A percentile compares a stretch with the other conserved stretches of the same genome.
Conservation (phyloP, 2,329 filamentous ascomycete genomes). For the Akanthomyces uredinophilus region DNA sequence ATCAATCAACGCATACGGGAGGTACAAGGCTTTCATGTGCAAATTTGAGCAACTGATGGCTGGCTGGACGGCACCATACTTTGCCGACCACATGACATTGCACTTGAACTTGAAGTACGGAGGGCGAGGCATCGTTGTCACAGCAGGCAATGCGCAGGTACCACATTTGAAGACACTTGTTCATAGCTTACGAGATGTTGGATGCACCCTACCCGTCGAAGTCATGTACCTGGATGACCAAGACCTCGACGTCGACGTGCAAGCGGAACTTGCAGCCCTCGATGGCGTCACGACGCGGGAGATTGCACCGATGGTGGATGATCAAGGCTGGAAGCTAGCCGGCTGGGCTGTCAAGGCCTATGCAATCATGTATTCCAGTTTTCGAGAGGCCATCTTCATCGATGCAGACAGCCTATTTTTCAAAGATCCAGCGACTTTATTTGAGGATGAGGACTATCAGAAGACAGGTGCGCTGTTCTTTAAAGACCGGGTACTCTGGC, state of each 20-base stretch:
- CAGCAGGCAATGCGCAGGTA: neutral
- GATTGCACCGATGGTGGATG: slow-evolving; percentile 7
- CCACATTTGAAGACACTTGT: slow-evolving; percentile 1
- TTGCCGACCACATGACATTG: slow-evolving; percentile 5
- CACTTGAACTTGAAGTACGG: slow-evolving; percentile 5
- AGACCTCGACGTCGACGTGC: neutral
- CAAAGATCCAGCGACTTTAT: neutral
- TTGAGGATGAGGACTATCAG: slow-evolving; percentile 3
- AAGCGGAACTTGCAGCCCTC: neutral
- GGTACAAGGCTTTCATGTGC: neutral
- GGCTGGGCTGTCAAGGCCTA: slow-evolving; percentile 4
- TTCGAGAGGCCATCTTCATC: slow-evolving; percentile 7
- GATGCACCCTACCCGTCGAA: slow-evolving; percentile 7
- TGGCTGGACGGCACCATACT: slow-evolving; percentile 5
- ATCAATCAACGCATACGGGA: slow-evolving; percentile 1
- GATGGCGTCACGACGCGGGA: neutral
- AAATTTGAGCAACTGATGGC: slow-evolving; percentile 4
- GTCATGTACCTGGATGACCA: slow-evolving; percentile 4
- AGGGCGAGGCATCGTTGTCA: slow-evolving; percentile 4
- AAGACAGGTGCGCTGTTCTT: slow-evolving; percentile 3
- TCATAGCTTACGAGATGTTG: neutral
- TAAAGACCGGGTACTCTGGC: neutral
- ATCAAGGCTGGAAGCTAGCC: slow-evolving; percentile 1
- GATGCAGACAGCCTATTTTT: slow-evolving; percentile 9
- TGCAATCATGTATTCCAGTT: slow-evolving; percentile 3